phyloP scores from a whole-genome alignment of 2,329 filamentous ascomycete genomes.

The Cordyceps farinosa region DNA sequence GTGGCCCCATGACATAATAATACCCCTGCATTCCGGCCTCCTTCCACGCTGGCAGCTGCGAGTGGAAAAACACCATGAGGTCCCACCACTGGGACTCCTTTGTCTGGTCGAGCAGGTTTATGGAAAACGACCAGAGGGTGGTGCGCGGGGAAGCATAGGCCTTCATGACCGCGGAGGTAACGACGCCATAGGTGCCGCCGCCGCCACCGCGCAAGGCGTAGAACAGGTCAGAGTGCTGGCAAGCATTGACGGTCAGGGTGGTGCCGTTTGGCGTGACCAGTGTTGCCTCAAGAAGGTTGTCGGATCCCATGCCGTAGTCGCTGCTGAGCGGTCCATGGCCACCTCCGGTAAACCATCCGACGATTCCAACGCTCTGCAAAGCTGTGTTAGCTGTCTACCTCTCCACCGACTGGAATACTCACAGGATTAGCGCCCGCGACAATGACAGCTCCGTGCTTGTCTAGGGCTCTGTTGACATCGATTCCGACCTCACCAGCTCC shows the following conservation, averaged over 20 bases:
- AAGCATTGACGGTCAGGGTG: constrained; percentile 29
- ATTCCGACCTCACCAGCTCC: constrained; percentile 11
- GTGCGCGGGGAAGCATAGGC: constrained; percentile 30
- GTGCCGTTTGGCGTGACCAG: constrained; percentile 34
- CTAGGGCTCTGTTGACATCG: constrained; percentile 7
- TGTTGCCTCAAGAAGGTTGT: constrained; percentile 37
- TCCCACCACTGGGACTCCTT: constrained; percentile 11
- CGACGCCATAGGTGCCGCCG: constrained; percentile 21
- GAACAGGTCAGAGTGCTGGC: constrained; percentile 29
- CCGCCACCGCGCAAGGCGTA: constrained; percentile 36
- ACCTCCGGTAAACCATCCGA: constrained; percentile 35
- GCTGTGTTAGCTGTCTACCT: background rate
- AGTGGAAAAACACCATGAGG: constrained; percentile 1
- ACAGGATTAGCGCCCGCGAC: constrained; percentile 13
- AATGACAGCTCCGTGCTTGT: constrained; percentile 13
- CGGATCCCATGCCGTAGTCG: constrained; percentile 37
- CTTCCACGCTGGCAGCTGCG: constrained; percentile 2
- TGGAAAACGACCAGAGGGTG: constrained; percentile 16
- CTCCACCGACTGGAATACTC: background rate
- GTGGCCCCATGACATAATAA: background rate
- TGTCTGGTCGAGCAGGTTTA: background rate
- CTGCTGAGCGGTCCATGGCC: constrained; percentile 34
- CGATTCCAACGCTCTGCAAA: constrained; percentile 22
- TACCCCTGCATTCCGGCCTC: constrained; percentile 14
- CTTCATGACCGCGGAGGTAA: constrained; percentile 35